Percentiles rank a stretch among this genome's conserved stretches.
phyloP scores from a whole-genome alignment of 805 yeast species.

The Hanseniaspora valbyensis region DNA sequence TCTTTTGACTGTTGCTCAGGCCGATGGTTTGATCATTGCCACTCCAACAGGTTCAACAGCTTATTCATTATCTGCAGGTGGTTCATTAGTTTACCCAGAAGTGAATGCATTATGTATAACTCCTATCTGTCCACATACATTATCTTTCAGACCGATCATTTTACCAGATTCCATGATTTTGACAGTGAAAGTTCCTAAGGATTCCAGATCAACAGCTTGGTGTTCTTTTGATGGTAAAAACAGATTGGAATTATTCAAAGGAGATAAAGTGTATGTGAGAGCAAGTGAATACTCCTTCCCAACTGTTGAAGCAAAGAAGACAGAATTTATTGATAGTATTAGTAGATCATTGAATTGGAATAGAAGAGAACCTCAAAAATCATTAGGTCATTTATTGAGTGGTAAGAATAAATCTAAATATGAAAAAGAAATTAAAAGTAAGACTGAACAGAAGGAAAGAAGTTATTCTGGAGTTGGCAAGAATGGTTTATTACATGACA shows the following conservation, averaged over 20 bases:
- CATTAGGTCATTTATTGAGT: slow-evolving; percentile 53
- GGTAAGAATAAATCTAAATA: slow-evolving; percentile 44
- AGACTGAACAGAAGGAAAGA: slow-evolving; percentile 3
- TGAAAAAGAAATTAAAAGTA: slow-evolving; percentile 21
- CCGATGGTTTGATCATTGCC: slow-evolving; percentile 84
- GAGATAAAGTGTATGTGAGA: slow-evolving; percentile 73
- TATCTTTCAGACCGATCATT: slow-evolving; percentile 83
- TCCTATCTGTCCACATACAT: slow-evolving; percentile 92
- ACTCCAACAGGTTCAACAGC: slow-evolving; percentile 97
- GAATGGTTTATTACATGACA: slow-evolving; percentile 5
- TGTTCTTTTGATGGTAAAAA: slow-evolving; percentile 92
- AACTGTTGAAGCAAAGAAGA: slow-evolving; percentile 62
- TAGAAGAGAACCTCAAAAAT: slow-evolving; percentile 75
- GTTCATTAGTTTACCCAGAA: slow-evolving; percentile 86
- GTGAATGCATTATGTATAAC: slow-evolving; percentile 87
- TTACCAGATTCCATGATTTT: slow-evolving; percentile 87
- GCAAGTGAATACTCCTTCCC: slow-evolving; percentile 93
- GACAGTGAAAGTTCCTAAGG: slow-evolving; percentile 69
- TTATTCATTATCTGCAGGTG: slow-evolving; percentile 89
- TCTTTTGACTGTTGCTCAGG: slow-evolving; percentile 78
- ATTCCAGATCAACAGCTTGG: slow-evolving; percentile 87
- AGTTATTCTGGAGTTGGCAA: slow-evolving; percentile 12
- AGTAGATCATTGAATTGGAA: slow-evolving; percentile 89
- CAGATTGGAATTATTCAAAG: slow-evolving; percentile 66
- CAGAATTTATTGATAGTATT: slow-evolving; percentile 75